Evolutionary conservation across 495 filamentous ascomycete genomes (phyloP).

Genomic region (Zalerion maritima): DNA sequence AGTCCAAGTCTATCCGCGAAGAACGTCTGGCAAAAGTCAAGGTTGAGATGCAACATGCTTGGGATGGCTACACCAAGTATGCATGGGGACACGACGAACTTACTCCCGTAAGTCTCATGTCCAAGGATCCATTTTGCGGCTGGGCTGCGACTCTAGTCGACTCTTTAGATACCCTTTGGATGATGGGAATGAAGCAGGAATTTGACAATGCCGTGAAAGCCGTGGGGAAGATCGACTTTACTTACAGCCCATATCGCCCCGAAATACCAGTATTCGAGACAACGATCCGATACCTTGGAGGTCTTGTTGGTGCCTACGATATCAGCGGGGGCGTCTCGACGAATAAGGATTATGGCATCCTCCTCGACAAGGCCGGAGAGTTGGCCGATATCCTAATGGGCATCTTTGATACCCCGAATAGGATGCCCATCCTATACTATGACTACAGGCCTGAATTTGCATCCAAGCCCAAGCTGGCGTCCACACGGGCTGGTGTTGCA

Average conservation of each 20-base stretch:
- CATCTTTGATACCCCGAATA: conserved; percentile 91
- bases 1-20: conserved; percentile 45
- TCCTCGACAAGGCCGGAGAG: conserved; percentile 79
- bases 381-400: conserved; percentile 80
- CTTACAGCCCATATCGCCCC: conserved; percentile 41
- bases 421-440: conserved; percentile 84
- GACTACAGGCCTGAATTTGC: conserved; percentile 60
- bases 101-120: conserved; percentile 46
- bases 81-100: conserved; percentile 84
- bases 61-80: conserved; percentile 68
- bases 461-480: conserved; percentile 50
- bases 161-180: conserved; percentile 87
- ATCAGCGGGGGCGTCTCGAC: conserved; percentile 43
- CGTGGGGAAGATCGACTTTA: conserved; percentile 79
- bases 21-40: conserved; percentile 55
- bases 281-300: conserved; percentile 76
- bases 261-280: conserved; percentile 77
- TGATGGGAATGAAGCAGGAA: conserved; percentile 82
- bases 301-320: conserved; percentile 72
- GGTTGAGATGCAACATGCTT: conserved; percentile 60
- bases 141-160: conserved; percentile 95
- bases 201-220: conserved; percentile 73
- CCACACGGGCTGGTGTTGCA: conserved; percentile 49
- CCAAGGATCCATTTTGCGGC: conserved; percentile 68
- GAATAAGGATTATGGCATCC: conserved; percentile 41